A percentile compares a stretch with the other conserved stretches of the same genome.
phyloP scores from a whole-genome alignment of 768 basidiomycete genomes.

The Tulasnella sp. region DNA sequence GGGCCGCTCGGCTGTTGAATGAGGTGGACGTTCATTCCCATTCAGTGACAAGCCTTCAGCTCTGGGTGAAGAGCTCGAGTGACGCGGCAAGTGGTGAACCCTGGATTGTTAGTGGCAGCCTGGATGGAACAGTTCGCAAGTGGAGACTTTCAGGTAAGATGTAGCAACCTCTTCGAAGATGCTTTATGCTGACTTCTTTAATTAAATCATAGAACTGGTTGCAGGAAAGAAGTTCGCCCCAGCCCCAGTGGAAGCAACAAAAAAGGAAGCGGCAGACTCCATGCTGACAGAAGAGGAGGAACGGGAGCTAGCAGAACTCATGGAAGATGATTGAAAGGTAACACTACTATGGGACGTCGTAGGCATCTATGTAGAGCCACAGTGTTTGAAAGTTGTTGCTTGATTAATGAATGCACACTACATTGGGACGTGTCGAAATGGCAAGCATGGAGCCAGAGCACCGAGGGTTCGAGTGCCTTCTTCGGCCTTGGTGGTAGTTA shows the following conservation, averaged over 20 bases:
- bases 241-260: conserved; percentile 35
- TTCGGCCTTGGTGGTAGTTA: too few species aligned
- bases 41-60: conserved; percentile 69
- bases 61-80: conserved; percentile 54
- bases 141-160: conserved; percentile 69
- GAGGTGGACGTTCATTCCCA: conserved; percentile 87
- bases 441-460: too few species aligned
- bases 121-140: conserved; percentile 82
- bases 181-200: background rate
- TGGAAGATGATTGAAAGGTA: conserved; percentile 38
- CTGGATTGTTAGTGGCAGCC: conserved; percentile 76
- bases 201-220: conserved; percentile 25
- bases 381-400: background rate
- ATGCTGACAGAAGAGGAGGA: conserved; percentile 85
- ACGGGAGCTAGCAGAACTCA: conserved; percentile 77
- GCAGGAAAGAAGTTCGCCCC: conserved; percentile 30
- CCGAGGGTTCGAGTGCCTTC: too few species aligned
- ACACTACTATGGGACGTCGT: too few species aligned
- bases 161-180: background rate
- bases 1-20: conserved; percentile 44
- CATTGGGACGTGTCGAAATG: too few species aligned
- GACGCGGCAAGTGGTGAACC: background rate
- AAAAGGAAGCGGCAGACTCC: conserved; percentile 34
- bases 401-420: background rate
- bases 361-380: background rate